Base-by-base conservation (phyloP, 2,329 filamentous ascomycete genomes). In the Fusarium keratoplasticum region DNA sequence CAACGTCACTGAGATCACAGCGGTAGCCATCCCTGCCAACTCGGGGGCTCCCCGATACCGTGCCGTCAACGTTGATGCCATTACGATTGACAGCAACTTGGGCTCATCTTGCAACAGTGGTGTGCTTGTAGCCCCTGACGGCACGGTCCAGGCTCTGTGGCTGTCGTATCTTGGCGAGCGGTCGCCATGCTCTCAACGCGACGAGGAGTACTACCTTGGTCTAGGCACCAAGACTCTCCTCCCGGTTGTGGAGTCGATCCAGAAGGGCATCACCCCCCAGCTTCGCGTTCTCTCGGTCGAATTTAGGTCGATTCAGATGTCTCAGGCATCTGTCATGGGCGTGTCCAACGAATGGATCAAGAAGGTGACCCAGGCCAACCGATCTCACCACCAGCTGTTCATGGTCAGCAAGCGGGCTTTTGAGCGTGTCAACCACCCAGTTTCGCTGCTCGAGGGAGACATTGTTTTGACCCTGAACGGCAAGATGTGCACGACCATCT, bases 201-300 rank as follows among this genome's bases (percentile, higher is more conserved):
- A 99, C 77, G 94, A 97, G 74, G 96, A 99, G 83, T 99, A 99
- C 79, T 96, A 98, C 80, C 91, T 99, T 7, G 96, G 96, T 59
- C 89, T 98, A 63, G 93, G 94, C 18, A 97, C 95, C 1, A 95
- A 95, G 5, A 95, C 95, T 18, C 87, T 99, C 13, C 89, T 98
- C 2, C 95, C 96, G 1, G 93, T 99, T n/a, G 88, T 98, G 47
- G 89, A 92, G 22, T 91, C 97, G 81, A 95, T 99, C 71, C 94
- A 95, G 81, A 87, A 90, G 68, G 96, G 94, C 35, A 87, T 91
- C 69, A 91, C 90, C 27, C 97, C 96, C 1, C 92, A 94, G 75
- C 87, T 99, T 36, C 91, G 96, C 18, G 98, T 99, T 82, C 86
- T 99, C 52, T 96, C 96, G 62, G 94, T 98, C 78, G 96, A 99